phyloP scores from a whole-genome alignment of 352 stramenopile species.

The Globisporangium echinulatum region DNA sequence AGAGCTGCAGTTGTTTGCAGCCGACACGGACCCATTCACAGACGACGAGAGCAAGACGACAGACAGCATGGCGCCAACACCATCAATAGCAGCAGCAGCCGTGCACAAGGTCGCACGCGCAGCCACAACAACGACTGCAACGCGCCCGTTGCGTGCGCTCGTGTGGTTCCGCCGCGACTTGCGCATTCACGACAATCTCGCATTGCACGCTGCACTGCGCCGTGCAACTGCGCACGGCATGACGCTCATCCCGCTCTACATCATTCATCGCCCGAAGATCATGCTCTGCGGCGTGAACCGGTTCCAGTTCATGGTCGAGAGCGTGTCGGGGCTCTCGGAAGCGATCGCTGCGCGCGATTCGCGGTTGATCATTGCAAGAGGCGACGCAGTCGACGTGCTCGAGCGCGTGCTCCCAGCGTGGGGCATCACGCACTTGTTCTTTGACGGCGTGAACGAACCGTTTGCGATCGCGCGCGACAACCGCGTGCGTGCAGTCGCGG shows the following conservation, averaged over 20 bases:
- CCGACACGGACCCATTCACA: not conserved
- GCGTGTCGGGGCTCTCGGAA: slow-evolving; percentile 76
- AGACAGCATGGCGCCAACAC: not conserved
- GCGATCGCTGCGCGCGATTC: slow-evolving; percentile 54
- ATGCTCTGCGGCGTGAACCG: slow-evolving; percentile 74
- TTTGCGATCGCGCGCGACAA: slow-evolving; percentile 85
- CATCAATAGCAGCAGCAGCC: not conserved
- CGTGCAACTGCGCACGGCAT: slow-evolving; percentile 17
- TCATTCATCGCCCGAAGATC: slow-evolving; percentile 84
- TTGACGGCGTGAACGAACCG: slow-evolving; percentile 89
- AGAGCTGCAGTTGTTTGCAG: slow-evolving; percentile 6
- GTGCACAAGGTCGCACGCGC: too few relatives aligned
- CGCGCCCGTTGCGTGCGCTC: slow-evolving; percentile 35
- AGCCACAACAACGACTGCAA: not conserved
- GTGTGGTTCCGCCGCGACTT: slow-evolving; percentile 96
- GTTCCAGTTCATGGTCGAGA: slow-evolving; percentile 93
- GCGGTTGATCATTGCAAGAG: slow-evolving; percentile 65
- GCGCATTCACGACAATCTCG: slow-evolving; percentile 95
- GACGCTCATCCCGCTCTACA: slow-evolving; percentile 83
- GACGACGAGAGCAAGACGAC: not conserved
- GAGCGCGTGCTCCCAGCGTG: slow-evolving; percentile 75
- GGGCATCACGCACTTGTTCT: slow-evolving; percentile 87
- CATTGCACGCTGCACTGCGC: slow-evolving; percentile 72
- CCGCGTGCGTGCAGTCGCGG: slow-evolving; percentile 44
- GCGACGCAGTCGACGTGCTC: slow-evolving; percentile 78